Evolutionary conservation across 2,329 filamentous ascomycete species (phyloP), one percentile per base, ranked within the genome.

Genomic region (Alternaria postmessia): DNA sequence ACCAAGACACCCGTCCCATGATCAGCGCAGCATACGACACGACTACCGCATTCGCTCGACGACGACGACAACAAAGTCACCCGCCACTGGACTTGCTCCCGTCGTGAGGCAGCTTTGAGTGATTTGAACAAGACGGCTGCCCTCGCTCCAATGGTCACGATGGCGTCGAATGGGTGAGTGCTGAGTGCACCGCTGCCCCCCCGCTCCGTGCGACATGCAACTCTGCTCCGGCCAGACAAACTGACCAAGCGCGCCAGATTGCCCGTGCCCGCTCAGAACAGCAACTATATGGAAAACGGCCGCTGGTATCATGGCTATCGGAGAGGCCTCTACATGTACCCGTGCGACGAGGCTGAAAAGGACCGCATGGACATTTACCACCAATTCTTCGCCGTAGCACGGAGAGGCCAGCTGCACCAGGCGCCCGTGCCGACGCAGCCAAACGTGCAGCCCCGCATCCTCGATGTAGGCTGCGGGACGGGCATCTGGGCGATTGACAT

Each of bases 401-500:
- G 90, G 64, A 78, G 81, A 43, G 82, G 84, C 38, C 77, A 83
- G 68, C 70, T 84, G 68, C 77, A 81, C 67, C 71, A 78, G 74
- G 78, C 83, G 62, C 80, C 82, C 38, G 74, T 83, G 51, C 70
- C 77, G 61, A 16, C 22, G 34, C 36, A 51, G 57, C 52, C 57
- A 51, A 65, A 78, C 59, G 71, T 78, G 67, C 73, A 70, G 56
- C 80, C 81, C 58, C 82, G 85, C 61, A 85, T 89, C 62, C 80
- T 89, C 56, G 87, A 88, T 69, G 72, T 97, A 54, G 94, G 93
- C 42, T 94, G 91, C 64, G 94, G 94, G 20, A 96, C 93, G 1
- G 93, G 93, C 39, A 94, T 96, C 62, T 98, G 94, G 94, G 88
- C 91, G 41, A 91, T 96, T 69, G 91, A 94, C 67, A 90, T 97